These are phyloP conservation scores for Salix brachista DNA, from an alignment of 345 rosid genomes.

Conservation along the genomic window DNA sequence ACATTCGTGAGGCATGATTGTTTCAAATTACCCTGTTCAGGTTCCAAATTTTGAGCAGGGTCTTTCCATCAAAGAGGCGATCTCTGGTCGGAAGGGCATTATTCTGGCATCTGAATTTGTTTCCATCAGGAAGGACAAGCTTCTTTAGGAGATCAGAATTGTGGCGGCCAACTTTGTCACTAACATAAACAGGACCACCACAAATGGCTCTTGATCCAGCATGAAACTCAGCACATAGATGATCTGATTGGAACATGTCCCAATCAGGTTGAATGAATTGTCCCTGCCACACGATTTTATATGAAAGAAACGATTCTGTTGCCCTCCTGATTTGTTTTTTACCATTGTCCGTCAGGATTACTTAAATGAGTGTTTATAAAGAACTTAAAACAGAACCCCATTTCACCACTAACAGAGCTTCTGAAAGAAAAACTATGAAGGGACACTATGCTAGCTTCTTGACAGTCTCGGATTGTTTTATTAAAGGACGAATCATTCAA, in stretches of 20 bases:
- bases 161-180: slow-evolving; percentile 24
- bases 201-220: slow-evolving; percentile 30
- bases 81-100: slow-evolving; percentile 32
- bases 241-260: slow-evolving; percentile 32
- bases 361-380: no score
- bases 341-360: no score
- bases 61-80: slow-evolving; percentile 12
- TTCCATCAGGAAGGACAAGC: slow-evolving; percentile 27
- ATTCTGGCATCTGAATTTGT: slow-evolving; percentile 19
- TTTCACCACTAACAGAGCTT: no score
- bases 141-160: slow-evolving; percentile 28
- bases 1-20: no score
- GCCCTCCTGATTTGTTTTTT: no score
- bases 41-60: neutral
- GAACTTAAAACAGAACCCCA: no score
- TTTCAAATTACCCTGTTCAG: neutral
- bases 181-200: slow-evolving; percentile 27
- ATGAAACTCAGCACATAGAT: slow-evolving; percentile 29
- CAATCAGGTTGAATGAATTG: slow-evolving; percentile 34
- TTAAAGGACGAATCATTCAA: no score
- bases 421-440: no score
- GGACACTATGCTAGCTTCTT: no score
- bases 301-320: no score
- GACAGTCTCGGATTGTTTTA: no score
- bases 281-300: slow-evolving; percentile 9